Evolutionary conservation across 2,329 filamentous ascomycete species (phyloP), one percentile per base, ranked within the genome.

Genomic region (Colletotrichum tabaci): DNA sequence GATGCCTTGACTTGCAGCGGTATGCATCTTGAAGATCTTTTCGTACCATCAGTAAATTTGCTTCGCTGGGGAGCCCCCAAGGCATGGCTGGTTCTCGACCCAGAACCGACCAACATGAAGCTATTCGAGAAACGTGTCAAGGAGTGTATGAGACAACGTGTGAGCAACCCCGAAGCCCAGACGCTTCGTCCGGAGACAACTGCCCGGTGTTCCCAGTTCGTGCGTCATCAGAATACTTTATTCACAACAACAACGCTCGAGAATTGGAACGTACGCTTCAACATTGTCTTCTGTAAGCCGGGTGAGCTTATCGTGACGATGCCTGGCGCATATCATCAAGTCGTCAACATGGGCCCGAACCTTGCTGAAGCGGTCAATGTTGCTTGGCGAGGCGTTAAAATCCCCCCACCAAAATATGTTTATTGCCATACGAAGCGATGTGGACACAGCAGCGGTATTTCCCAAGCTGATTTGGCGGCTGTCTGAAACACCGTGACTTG

Each of bases 41-140:
- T 21, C 21, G 21, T 60, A 21, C 56, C 40, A 16, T 60, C 56
- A 47, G 40, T 60, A 38, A 60, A 60, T 21, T 13, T 60, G 40
- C n/a, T 60, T 23, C 40, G 56, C 40, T 60, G 56, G 56, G 56
- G 56, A 16, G 56, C 56, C n/a, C 42, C 56, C 13, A 60, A 60
- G 21, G 16, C 23, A 47, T 60, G 56, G 56, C 56, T 60, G 21
- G 21, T 60, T 38, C 23, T 60, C 40, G 42, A 26, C 13, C 55
- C 55, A 57, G 55, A 42, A 35, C 55, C 26, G 13, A 38, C 10
- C 10, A 60, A 60, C 16, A 38, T 60, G 38, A 42, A n/a, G 23
- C 10, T 9, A 18, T 60, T 60, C 23, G 56, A 60, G 42, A 60
- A 30, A 13, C 21, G 23, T 44, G 42, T 38, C 56, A n/a, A 38